phyloP scores from a whole-genome alignment of 78 protist species.

The Monosiga brevicollis region DNA sequence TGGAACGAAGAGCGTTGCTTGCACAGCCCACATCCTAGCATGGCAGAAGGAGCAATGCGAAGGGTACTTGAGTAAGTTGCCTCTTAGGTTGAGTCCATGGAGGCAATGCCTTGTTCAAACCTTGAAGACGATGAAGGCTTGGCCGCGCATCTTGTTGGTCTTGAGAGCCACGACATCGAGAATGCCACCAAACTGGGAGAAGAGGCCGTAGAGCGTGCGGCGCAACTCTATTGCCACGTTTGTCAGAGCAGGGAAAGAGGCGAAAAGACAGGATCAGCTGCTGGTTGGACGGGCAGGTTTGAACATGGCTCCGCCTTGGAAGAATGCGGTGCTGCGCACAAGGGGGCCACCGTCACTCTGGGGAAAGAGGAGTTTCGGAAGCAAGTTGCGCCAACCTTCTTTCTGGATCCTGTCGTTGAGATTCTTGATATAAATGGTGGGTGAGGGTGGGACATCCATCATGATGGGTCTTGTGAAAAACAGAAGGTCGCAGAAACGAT shows the following conservation, averaged over 20 bases:
- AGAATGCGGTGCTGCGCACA: no score
- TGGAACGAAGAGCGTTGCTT: constrained; percentile 49
- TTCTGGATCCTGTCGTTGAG: constrained; percentile 69
- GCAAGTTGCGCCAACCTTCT: constrained; percentile 41
- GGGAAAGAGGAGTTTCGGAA: no score
- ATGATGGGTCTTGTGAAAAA: no score
- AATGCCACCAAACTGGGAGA: constrained; percentile 25
- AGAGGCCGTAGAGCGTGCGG: constrained; percentile 8
- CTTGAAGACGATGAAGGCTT: constrained; percentile 85
- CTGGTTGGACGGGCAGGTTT: no score
- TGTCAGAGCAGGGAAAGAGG: not conserved
- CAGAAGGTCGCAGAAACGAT: no score
- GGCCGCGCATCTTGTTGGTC: constrained; percentile 82
- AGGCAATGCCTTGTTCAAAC: no score
- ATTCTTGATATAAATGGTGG: constrained; percentile 85
- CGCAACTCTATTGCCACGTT: constrained; percentile 18
- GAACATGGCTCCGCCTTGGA: no score
- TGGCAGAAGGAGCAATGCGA: no score
- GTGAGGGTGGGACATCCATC: no score
- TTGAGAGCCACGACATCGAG: constrained; percentile 76
- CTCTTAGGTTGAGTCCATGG: no score
- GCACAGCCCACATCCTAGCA: constrained; percentile 74
- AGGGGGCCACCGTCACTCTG: no score
- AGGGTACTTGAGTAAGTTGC: no score
- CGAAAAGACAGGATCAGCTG: not conserved